phyloP scores from a whole-genome alignment of 371 early-diverging fungal species.

The Mucor saturninus region DNA sequence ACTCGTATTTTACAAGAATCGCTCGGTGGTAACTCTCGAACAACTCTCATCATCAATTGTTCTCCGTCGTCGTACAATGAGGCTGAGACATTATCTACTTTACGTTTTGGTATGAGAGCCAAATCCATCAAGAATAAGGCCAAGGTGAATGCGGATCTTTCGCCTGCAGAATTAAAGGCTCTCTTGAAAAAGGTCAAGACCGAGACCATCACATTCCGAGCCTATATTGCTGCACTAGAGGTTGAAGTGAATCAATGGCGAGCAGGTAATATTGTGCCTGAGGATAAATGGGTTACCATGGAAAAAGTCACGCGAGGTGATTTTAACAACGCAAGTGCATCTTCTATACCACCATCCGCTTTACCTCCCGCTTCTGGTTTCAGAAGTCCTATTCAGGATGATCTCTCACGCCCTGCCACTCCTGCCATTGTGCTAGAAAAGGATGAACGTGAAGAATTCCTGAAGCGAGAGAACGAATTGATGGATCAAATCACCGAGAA shows the following conservation, averaged over 20 bases:
- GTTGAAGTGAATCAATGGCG: slow-evolving; percentile 90
- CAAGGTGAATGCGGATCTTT: slow-evolving; percentile 94
- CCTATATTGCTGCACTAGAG: slow-evolving; percentile 82
- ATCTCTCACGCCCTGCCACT: slow-evolving; percentile 73
- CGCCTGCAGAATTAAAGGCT: slow-evolving; percentile 89
- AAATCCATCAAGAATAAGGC: slow-evolving; percentile 99
- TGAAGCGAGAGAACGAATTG: slow-evolving; percentile 92
- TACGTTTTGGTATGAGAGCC: slow-evolving; percentile 97
- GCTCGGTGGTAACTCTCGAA: slow-evolving; percentile 95
- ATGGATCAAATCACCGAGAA: slow-evolving; percentile 89
- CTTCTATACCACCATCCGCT: slow-evolving; percentile 39
- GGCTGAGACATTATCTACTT: slow-evolving; percentile 92
- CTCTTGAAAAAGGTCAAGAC: slow-evolving; percentile 86
- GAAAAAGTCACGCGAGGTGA: slow-evolving; percentile 65
- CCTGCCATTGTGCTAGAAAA: slow-evolving; percentile 76
- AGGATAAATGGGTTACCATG: slow-evolving; percentile 75
- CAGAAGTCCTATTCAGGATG: slow-evolving; percentile 47
- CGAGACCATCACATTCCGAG: slow-evolving; percentile 78
- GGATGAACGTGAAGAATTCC: slow-evolving; percentile 92
- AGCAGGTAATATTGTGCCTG: slow-evolving; percentile 73
- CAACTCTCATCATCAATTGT: slow-evolving; percentile 95
- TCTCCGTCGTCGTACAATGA: slow-evolving; percentile 96
- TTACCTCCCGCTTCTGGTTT: slow-evolving; percentile 55
- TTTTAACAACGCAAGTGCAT: slow-evolving; percentile 23
- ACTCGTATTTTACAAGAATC: slow-evolving; percentile 99